phyloP scores from a whole-genome alignment of 257 asterid genomes.

The Gentiana straminea region DNA sequence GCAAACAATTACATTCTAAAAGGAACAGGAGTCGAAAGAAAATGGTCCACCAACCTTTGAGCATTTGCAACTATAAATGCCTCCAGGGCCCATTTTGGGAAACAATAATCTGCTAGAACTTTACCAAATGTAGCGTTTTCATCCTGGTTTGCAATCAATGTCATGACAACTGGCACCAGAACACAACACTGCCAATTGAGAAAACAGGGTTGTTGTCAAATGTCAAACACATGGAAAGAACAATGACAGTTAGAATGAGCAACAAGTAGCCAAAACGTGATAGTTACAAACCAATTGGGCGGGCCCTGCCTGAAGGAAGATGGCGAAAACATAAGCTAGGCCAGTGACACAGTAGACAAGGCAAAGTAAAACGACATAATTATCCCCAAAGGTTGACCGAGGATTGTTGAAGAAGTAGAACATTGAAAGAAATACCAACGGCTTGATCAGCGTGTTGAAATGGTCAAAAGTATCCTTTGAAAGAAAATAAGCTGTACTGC shows the following conservation, averaged over 20 bases:
- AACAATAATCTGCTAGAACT: conserved; percentile 43
- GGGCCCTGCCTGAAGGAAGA: conserved; percentile 62
- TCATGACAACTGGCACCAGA: conserved; percentile 89
- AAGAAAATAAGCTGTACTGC: conserved; percentile 88
- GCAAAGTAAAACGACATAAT: conserved; percentile 58
- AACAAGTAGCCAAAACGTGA: neutral
- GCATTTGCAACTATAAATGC: conserved; percentile 85
- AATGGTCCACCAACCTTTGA: conserved; percentile 47
- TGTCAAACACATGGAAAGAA: conserved; percentile 2
- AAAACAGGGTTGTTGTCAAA: conserved; percentile 2
- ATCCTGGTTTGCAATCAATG: conserved; percentile 77
- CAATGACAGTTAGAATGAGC: neutral
- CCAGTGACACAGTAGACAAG: conserved; percentile 91
- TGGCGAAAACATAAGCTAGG: conserved; percentile 81
- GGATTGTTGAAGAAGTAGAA: conserved; percentile 88
- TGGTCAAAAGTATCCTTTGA: conserved; percentile 84
- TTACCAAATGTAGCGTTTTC: conserved; percentile 42
- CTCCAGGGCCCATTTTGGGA: conserved; percentile 91
- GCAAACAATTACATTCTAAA: neutral
- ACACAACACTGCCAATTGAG: conserved; percentile 75
- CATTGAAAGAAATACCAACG: conserved; percentile 90
- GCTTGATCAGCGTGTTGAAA: conserved; percentile 72
- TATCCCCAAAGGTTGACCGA: conserved; percentile 70
- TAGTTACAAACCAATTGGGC: conserved; percentile 73
- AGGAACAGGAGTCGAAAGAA: conserved; percentile 1